Evolutionary conservation across 2,329 filamentous ascomycete genomes (phyloP).

Genomic region (Paraphoma chrysanthemicola): DNA sequence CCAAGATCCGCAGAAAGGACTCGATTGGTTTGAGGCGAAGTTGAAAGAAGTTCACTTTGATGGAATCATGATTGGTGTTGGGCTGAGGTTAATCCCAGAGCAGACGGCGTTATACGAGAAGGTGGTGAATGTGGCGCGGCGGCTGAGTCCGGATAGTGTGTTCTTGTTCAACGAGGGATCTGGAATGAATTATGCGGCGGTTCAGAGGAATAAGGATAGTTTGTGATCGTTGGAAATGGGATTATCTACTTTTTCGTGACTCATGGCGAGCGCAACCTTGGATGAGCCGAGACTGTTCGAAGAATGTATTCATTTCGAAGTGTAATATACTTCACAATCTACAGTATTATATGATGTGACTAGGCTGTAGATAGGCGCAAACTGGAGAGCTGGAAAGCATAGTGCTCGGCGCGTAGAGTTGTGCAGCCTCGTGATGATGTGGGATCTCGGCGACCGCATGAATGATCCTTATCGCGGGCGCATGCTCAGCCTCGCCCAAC

Average conservation of each 20-base stretch:
- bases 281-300: too few relatives aligned
- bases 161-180: slow-evolving; percentile 15
- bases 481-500: neutral
- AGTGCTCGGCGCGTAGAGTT: neutral
- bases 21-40: slow-evolving; percentile 5
- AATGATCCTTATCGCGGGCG: neutral
- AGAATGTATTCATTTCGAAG: neutral
- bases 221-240: neutral
- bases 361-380: neutral
- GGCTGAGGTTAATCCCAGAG: slow-evolving; percentile 5
- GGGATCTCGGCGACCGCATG: neutral
- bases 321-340: neutral
- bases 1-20: neutral
- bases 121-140: slow-evolving; percentile 6
- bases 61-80: slow-evolving; percentile 7
- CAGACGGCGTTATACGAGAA: slow-evolving; percentile 9
- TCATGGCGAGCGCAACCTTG: too few relatives aligned
- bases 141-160: neutral
- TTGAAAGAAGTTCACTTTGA: slow-evolving; percentile 1
- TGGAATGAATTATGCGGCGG: slow-evolving; percentile 9
- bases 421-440: neutral
- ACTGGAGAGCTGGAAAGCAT: neutral
- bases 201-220: slow-evolving; percentile 7
- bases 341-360: too few relatives aligned
- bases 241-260: too few relatives aligned